phyloP scores from a whole-genome alignment of 1,284 basidiomycete genomes.

The Puccinia horiana region DNA sequence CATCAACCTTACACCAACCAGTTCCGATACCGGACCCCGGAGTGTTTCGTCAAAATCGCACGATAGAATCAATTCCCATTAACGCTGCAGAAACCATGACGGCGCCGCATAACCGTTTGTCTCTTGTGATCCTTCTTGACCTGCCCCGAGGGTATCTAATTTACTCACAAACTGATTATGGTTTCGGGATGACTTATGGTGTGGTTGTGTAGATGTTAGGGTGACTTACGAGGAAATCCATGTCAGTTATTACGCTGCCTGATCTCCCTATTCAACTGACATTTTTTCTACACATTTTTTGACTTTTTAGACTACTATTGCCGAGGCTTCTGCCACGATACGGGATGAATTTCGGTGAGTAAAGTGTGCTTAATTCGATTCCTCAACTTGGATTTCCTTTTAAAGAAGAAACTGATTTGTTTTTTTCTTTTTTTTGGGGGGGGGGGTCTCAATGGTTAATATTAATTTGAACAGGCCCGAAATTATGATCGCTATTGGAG shows the following conservation, averaged over 20 bases:
- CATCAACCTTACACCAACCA: too few relatives aligned
- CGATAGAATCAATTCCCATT: too few relatives aligned
- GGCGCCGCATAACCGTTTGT: too few relatives aligned
- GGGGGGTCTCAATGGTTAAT: too few relatives aligned
- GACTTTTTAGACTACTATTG: slow-evolving; percentile 20
- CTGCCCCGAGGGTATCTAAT: too few relatives aligned
- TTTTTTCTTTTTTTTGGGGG: neutral
- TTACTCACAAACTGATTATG: neutral
- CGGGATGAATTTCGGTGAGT: slow-evolving; percentile 36
- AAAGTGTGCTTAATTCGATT: too few relatives aligned
- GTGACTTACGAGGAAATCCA: slow-evolving; percentile 83
- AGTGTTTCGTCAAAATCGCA: too few relatives aligned
- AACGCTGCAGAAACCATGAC: too few relatives aligned
- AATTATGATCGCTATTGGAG: slow-evolving; percentile 72
- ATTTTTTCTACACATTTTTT: neutral
- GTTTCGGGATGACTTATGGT: slow-evolving; percentile 51
- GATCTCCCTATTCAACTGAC: neutral
- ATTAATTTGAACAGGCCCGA: slow-evolving; percentile 49
- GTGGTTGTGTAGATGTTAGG: slow-evolving; percentile 66
- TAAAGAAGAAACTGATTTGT: neutral
- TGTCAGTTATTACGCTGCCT: slow-evolving; percentile 51
- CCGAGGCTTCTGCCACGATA: slow-evolving; percentile 11
- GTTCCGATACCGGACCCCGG: too few relatives aligned
- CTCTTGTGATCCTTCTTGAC: neutral
- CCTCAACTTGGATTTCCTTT: neutral